Evolutionary conservation across 2,329 filamentous ascomycete species (phyloP), one percentile per base, ranked within the genome.

Genomic region (Fusarium pseudonygamai): DNA sequence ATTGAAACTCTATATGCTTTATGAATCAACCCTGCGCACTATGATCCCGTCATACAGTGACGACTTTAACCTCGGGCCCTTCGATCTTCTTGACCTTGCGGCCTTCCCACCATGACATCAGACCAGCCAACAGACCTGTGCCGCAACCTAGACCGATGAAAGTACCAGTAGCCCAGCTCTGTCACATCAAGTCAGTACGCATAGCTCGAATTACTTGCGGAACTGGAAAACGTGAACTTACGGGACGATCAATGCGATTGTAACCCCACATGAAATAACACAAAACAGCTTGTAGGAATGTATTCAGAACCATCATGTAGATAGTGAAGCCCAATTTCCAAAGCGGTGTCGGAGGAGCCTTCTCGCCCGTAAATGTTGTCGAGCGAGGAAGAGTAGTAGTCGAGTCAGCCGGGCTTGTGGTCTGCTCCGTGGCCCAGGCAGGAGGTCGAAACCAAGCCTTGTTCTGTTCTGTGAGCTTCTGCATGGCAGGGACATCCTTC

Each of bases 361-460:
- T 59, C n/a, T 59, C 32, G 26, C 56, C 42, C 5, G 56, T 59
- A 3, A 59, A 50, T 2, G 56, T 59, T 4, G 56, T 11, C 3
- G 42, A 59, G 0, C 42, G 34, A 28, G 24, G 32, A 26, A 59
- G 32, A 30, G 13, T 22, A 3, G 13, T 28, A 39, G 42, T 7
- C 22, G 42, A 50, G 26, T 50, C 32, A 11, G 16, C 10, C 26
- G 42, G 32, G 34, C 32, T 47, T 22, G 56, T 18, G 22, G 3
- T 4, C 22, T 32, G 20, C 22, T 59, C 56, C 6, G 26, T 24
- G 1, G 56, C 56, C 56, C 56, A 59, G 6, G 56, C 42, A 32
- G 56, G 56, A 47, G 56, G 56, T 24, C 56, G 42, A 24, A 59
- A 59, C 56, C 56, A 59, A 30, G 56, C 56, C 26, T 59, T 59